A percentile compares a stretch with the other conserved stretches of the same genome.
phyloP scores from a whole-genome alignment of 768 basidiomycete genomes.

The Collybia sp. region DNA sequence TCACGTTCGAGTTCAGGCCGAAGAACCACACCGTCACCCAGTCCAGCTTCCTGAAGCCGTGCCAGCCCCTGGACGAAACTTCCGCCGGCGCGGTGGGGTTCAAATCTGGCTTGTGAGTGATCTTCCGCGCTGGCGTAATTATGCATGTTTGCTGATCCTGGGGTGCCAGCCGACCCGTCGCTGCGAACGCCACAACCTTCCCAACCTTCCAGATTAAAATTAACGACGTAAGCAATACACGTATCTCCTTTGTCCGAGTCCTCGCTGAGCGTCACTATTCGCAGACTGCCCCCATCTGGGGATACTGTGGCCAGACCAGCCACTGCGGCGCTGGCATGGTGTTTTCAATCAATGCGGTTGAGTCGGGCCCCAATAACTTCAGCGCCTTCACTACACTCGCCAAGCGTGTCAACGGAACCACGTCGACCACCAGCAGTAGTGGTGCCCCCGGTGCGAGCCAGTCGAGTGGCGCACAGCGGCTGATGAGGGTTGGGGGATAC shows the following conservation, averaged over 20 bases:
- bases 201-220: constrained; percentile 15
- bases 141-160: background rate
- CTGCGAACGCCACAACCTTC: constrained; percentile 7
- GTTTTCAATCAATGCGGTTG: background rate
- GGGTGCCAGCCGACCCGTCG: constrained; percentile 8
- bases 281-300: background rate
- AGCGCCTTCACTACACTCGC: background rate
- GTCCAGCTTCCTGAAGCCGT: constrained; percentile 33
- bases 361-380: background rate
- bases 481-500: too few species aligned
- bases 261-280: background rate
- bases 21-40: constrained; percentile 47
- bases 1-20: constrained; percentile 38
- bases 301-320: constrained; percentile 1
- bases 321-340: background rate
- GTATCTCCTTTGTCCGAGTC: background rate
- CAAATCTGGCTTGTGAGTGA: background rate
- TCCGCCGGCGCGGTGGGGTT: constrained; percentile 10
- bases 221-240: constrained; percentile 16
- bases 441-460: too few species aligned
- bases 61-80: constrained; percentile 17
- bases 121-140: background rate
- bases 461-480: too few species aligned
- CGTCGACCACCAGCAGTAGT: too few species aligned
- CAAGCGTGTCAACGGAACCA: background rate